A percentile compares a stretch with the other conserved stretches of the same genome.
phyloP scores from a whole-genome alignment of 139 green algal genomes.

The Chlamydomonas eustigma region DNA sequence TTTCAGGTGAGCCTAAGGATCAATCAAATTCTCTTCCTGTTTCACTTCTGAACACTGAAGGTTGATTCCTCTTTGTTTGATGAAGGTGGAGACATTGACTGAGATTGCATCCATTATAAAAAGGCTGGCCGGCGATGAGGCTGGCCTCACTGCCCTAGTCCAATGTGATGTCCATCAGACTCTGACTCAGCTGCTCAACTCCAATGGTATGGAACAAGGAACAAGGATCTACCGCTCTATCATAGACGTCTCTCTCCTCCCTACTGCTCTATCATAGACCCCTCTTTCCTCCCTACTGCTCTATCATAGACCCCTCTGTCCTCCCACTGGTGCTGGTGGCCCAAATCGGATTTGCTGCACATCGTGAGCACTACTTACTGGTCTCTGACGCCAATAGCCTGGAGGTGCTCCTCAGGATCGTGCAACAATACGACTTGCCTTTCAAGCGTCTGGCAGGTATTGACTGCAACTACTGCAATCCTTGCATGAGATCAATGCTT shows the following conservation, averaged over 20 bases:
- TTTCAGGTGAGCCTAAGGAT: slow-evolving; percentile 25
- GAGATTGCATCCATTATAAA: slow-evolving; percentile 47
- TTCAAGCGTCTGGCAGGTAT: slow-evolving; percentile 47
- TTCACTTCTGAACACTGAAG: neutral
- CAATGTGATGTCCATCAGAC: slow-evolving; percentile 23
- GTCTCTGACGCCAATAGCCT: slow-evolving; percentile 22
- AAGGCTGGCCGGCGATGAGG: slow-evolving; percentile 34
- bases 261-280: neutral
- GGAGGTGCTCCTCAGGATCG: slow-evolving; percentile 42
- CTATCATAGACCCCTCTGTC: slow-evolving; percentile 30
- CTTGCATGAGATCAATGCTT: too few relatives aligned
- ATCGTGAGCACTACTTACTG: slow-evolving; percentile 21
- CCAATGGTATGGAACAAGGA: slow-evolving; percentile 1
- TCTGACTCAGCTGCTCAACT: slow-evolving; percentile 27
- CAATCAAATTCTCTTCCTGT: neutral
- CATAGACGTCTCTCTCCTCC: neutral
- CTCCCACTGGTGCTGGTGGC: slow-evolving; percentile 46
- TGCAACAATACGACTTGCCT: slow-evolving; percentile 42
- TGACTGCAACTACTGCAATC: too few relatives aligned
- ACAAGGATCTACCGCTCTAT: neutral
- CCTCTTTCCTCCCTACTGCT: neutral
- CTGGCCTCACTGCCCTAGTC: slow-evolving; percentile 27
- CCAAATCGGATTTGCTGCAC: slow-evolving; percentile 41
- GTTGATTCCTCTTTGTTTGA: neutral
- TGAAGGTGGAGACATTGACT: slow-evolving; percentile 40